Conservation (phyloP, 345 rosid genomes). For the Salix exigua region DNA sequence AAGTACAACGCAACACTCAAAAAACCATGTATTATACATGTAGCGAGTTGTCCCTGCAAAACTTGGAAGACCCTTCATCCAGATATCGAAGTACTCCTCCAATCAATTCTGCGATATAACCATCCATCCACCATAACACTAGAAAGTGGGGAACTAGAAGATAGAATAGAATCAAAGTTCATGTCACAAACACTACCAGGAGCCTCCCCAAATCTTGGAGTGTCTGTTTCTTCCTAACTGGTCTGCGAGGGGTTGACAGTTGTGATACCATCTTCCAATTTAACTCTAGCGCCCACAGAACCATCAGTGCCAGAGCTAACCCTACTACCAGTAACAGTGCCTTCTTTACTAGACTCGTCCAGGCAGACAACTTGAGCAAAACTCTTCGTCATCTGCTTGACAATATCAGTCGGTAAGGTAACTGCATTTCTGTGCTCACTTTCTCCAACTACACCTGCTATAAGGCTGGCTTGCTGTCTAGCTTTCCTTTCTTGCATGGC, state of each 20-base stretch:
- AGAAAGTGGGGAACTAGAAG: slow-evolving; percentile 10
- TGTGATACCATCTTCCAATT: slow-evolving; percentile 37
- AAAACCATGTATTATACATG: slow-evolving; percentile 44
- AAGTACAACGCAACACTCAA: slow-evolving; percentile 26
- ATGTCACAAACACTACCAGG: slow-evolving; percentile 15
- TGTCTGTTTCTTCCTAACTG: slow-evolving; percentile 39
- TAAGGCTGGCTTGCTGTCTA: slow-evolving; percentile 57
- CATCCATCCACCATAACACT: slow-evolving; percentile 18
- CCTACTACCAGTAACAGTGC: slow-evolving; percentile 21
- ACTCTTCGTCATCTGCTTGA: slow-evolving; percentile 80
- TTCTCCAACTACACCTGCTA: slow-evolving; percentile 48
- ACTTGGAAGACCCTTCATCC: slow-evolving; percentile 31
- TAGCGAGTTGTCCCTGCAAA: slow-evolving; percentile 32
- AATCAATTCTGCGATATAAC: slow-evolving; percentile 16
- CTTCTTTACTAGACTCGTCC: slow-evolving; percentile 60
- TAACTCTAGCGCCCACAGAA: slow-evolving; percentile 30
- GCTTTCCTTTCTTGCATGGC: slow-evolving; percentile 75
- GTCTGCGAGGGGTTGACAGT: slow-evolving; percentile 40
- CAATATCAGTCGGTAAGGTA: slow-evolving; percentile 42
- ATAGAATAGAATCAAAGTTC: slow-evolving; percentile 5
- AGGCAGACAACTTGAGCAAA: slow-evolving; percentile 69
- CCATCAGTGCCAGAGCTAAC: slow-evolving; percentile 34
- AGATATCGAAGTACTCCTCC: slow-evolving; percentile 13
- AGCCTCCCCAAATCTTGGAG: slow-evolving; percentile 6
- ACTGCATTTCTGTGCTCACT: slow-evolving; percentile 46